phyloP scores from a whole-genome alignment of 1,139 yeast genomes.

The Kodamaea anthophila region DNA sequence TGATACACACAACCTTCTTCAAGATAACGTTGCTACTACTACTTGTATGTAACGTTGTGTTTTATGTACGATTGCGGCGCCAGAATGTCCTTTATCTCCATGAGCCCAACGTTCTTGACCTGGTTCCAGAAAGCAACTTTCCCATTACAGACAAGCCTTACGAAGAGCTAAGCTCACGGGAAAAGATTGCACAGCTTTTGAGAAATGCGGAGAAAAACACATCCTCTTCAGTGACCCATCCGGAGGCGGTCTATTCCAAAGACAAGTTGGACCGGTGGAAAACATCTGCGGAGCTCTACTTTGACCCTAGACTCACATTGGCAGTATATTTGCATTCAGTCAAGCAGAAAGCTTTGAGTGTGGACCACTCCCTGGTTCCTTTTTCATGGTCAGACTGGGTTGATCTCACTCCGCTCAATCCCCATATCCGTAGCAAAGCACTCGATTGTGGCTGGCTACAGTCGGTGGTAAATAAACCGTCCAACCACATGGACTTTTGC shows the following conservation, averaged over 20 bases:
- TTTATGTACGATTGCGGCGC: slow-evolving; percentile 18
- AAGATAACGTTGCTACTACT: slow-evolving; percentile 18
- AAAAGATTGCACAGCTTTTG: slow-evolving; percentile 21
- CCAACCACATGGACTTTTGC: slow-evolving; percentile 20
- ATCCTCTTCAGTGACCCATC: slow-evolving; percentile 3
- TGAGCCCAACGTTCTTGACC: slow-evolving; percentile 16
- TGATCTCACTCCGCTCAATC: slow-evolving; percentile 15
- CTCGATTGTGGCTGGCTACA: slow-evolving; percentile 22
- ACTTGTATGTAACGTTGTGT: slow-evolving; percentile 18
- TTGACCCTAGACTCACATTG: slow-evolving; percentile 23
- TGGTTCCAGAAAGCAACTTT: slow-evolving; percentile 17
- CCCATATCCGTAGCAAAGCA: slow-evolving; percentile 8
- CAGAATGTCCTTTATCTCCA: slow-evolving; percentile 15
- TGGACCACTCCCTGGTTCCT: slow-evolving; percentile 16
- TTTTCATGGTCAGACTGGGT: slow-evolving; percentile 25
- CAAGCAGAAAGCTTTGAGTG: no score
- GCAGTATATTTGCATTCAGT: slow-evolving; percentile 19
- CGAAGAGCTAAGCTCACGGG: slow-evolving; percentile 14
- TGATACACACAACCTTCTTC: slow-evolving; percentile 1
- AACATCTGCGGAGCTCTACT: slow-evolving; percentile 13
- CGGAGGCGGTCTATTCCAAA: slow-evolving; percentile 6
- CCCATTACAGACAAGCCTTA: slow-evolving; percentile 15
- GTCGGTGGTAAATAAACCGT: slow-evolving; percentile 18
- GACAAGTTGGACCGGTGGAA: slow-evolving; percentile 11
- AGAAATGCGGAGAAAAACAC: slow-evolving; percentile 17